These are phyloP conservation scores for Nothophaeocryptopus gaeumannii DNA, from an alignment of 2,329 filamentous ascomycete genomes.

Conservation along the genomic window DNA sequence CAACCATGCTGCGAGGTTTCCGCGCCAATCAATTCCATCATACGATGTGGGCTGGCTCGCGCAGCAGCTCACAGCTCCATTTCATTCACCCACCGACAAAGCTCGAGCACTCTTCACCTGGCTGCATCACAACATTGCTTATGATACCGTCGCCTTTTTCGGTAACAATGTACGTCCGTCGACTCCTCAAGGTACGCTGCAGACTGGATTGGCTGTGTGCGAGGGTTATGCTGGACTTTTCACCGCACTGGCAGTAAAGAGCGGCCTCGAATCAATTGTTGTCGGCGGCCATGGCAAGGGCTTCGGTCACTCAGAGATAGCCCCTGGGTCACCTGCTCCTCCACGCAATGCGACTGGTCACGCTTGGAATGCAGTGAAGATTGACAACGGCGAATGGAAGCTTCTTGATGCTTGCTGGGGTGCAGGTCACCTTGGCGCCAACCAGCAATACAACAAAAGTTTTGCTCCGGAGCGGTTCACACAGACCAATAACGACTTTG, in stretches of 20 bases:
- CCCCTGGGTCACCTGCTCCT: slow-evolving; percentile 64
- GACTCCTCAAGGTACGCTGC: slow-evolving; percentile 70
- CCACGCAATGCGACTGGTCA: slow-evolving; percentile 59
- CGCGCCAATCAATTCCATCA: slow-evolving; percentile 68
- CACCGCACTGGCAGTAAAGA: slow-evolving; percentile 70
- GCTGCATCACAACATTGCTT: slow-evolving; percentile 90
- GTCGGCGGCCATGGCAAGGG: slow-evolving; percentile 83
- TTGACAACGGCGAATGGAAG: slow-evolving; percentile 88
- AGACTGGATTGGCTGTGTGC: slow-evolving; percentile 79
- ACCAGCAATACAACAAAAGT: slow-evolving; percentile 60
- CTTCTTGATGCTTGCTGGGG: slow-evolving; percentile 92
- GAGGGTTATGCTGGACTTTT: slow-evolving; percentile 87
- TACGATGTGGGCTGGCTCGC: slow-evolving; percentile 69
- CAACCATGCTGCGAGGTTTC: slow-evolving; percentile 71
- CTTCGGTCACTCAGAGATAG: slow-evolving; percentile 64
- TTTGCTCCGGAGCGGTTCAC: slow-evolving; percentile 65
- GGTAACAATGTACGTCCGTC: slow-evolving; percentile 63
- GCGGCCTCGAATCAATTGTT: slow-evolving; percentile 74
- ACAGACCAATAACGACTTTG: slow-evolving; percentile 75
- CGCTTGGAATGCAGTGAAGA: slow-evolving; percentile 86
- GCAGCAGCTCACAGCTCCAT: slow-evolving; percentile 71
- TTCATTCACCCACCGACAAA: slow-evolving; percentile 87
- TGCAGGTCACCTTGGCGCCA: slow-evolving; percentile 64
- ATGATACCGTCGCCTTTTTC: slow-evolving; percentile 80
- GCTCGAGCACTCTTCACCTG: slow-evolving; percentile 90